Conservation (phyloP, 192 early-diverging fungal species). For the Rhizophagus prolifer region DNA sequence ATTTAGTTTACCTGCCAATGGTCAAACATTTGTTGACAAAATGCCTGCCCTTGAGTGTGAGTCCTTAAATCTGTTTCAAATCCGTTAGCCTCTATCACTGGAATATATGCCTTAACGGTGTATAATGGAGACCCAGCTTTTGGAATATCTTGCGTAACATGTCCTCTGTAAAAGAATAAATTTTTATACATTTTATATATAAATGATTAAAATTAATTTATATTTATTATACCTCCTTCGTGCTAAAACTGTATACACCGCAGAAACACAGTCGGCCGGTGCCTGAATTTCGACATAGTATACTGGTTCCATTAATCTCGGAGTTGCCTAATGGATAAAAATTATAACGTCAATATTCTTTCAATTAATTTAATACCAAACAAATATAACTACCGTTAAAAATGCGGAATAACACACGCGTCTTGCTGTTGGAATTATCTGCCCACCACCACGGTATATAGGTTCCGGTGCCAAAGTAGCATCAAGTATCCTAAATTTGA, state of each 20-base stretch:
- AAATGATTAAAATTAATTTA: too few species aligned
- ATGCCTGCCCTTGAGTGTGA: constrained; percentile 96
- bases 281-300: constrained; percentile 97
- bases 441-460: constrained; percentile 91
- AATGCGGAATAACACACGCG: constrained; percentile 97
- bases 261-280: constrained; percentile 91
- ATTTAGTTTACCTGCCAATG: constrained; percentile 90
- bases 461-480: constrained; percentile 82
- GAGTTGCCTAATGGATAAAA: constrained; percentile 66
- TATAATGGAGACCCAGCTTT: constrained; percentile 94
- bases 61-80: constrained; percentile 97
- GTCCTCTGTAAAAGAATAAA: constrained; percentile 61
- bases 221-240: constrained; percentile 60
- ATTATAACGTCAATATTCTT: neutral
- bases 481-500: constrained; percentile 92
- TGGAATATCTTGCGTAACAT: constrained; percentile 92
- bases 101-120: constrained; percentile 90
- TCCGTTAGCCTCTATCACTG: constrained; percentile 93
- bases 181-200: too few species aligned
- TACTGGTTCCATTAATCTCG: constrained; percentile 96
- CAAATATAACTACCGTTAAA: constrained; percentile 62
- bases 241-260: constrained; percentile 92
- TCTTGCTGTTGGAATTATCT: constrained; percentile 94
- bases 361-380: neutral
- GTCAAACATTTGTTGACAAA: constrained; percentile 97